These are phyloP conservation scores for Pseudopithomyces chartarum DNA, from an alignment of 2,329 filamentous ascomycete species.

Conservation along the genomic window DNA sequence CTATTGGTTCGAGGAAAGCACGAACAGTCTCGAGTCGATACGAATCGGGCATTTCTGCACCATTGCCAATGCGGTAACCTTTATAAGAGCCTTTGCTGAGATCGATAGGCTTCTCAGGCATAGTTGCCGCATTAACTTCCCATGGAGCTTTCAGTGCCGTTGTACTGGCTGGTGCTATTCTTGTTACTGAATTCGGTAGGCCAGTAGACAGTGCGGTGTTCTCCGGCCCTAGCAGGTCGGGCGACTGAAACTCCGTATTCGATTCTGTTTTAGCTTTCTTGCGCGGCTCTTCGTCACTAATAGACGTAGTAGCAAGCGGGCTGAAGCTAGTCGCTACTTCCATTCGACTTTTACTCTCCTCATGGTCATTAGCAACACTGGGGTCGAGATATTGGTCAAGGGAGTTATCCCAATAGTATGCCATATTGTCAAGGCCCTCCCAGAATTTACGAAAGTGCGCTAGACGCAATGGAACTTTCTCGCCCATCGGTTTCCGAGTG, in stretches of 20 bases:
- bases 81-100: conserved; percentile 54
- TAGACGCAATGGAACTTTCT: conserved; percentile 55
- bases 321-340: conserved; percentile 15
- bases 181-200: conserved; percentile 24
- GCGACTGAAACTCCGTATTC: conserved; percentile 14
- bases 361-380: conserved; percentile 15
- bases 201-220: neutral
- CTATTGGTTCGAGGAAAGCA: conserved; percentile 61
- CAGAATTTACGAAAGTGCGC: conserved; percentile 66
- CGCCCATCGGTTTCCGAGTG: conserved; percentile 53
- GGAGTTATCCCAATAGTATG: conserved; percentile 67
- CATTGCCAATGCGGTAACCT: conserved; percentile 62
- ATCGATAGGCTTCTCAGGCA: conserved; percentile 27
- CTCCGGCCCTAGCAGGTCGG: conserved; percentile 15
- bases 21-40: conserved; percentile 61
- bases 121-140: conserved; percentile 23
- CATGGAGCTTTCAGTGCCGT: conserved; percentile 35
- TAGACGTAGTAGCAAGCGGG: conserved; percentile 12
- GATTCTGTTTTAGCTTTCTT: conserved; percentile 47
- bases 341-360: conserved; percentile 15
- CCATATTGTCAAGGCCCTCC: conserved; percentile 62
- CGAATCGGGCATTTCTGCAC: conserved; percentile 63
- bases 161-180: conserved; percentile 31
- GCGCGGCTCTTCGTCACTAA: conserved; percentile 31
- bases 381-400: conserved; percentile 59